Conservation (phyloP, 768 basidiomycete species). For the Clitopilus passeckerianus region DNA sequence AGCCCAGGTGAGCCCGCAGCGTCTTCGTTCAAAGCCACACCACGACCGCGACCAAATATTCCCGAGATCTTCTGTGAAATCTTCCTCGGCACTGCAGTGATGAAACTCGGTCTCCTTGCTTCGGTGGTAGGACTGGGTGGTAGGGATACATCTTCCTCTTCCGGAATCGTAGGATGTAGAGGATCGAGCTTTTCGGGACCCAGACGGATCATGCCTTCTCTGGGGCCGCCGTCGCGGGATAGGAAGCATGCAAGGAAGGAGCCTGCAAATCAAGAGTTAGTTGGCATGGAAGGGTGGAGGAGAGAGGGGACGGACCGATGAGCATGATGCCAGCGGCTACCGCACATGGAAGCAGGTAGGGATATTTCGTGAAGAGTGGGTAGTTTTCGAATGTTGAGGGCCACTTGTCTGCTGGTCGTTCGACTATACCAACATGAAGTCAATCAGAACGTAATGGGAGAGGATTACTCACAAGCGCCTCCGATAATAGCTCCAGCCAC, state of each 20-base stretch:
- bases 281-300: constrained; percentile 2
- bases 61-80: constrained; percentile 54
- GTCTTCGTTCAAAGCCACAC: constrained; percentile 35
- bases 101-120: constrained; percentile 30
- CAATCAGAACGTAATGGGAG: background rate
- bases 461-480: constrained; percentile 59
- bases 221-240: constrained; percentile 85
- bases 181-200: constrained; percentile 62
- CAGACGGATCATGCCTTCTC: constrained; percentile 81
- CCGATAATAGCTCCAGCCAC: constrained; percentile 86
- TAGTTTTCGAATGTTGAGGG: constrained; percentile 65
- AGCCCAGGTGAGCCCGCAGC: constrained; percentile 20
- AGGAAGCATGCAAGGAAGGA: constrained; percentile 86
- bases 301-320: constrained; percentile 39
- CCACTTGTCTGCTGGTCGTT: constrained; percentile 84
- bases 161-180: constrained; percentile 44
- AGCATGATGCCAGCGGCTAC: constrained; percentile 76
- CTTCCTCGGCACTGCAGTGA: constrained; percentile 39
- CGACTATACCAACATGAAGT: constrained; percentile 42
- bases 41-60: constrained; percentile 47
- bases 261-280: constrained; percentile 38
- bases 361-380: constrained; percentile 70
- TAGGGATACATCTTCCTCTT: constrained; percentile 49
- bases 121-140: constrained; percentile 43
- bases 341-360: constrained; percentile 86